These are phyloP conservation scores for Nakazawaea pomicola DNA, from an alignment of 805 yeast species.

Conservation along the genomic window DNA sequence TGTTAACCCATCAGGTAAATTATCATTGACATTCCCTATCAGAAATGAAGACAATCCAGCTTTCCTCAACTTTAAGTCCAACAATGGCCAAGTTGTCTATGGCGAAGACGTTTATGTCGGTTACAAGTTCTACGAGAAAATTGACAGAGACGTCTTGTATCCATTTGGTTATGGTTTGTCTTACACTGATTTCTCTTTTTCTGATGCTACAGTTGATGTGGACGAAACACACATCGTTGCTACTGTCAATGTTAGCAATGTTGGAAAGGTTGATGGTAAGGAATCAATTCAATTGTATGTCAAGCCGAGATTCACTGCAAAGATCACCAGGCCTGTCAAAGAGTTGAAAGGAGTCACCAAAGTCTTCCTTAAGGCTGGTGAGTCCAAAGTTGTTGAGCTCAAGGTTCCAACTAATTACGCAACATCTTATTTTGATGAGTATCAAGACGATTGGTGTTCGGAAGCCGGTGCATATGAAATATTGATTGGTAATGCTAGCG, in stretches of 20 bases:
- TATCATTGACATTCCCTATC: conserved; percentile 46
- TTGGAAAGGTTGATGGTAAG: conserved; percentile 39
- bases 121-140: conserved; percentile 49
- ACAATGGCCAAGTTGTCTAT: conserved; percentile 44
- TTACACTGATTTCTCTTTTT: conserved; percentile 40
- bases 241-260: conserved; percentile 35
- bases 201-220: conserved; percentile 27
- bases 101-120: conserved; percentile 60
- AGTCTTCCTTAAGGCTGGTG: conserved; percentile 38
- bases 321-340: conserved; percentile 42
- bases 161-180: conserved; percentile 58
- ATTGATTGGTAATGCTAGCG: conserved; percentile 33
- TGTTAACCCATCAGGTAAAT: conserved; percentile 49
- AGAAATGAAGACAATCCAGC: conserved; percentile 46
- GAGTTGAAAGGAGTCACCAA: conserved; percentile 51
- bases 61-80: conserved; percentile 41
- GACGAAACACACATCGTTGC: conserved; percentile 26
- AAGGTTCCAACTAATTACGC: conserved; percentile 37
- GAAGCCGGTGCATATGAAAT: conserved; percentile 44
- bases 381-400: conserved; percentile 30
- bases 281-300: conserved; percentile 50
- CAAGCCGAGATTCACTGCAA: conserved; percentile 26
- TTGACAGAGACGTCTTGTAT: conserved; percentile 38
- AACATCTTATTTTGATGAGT: conserved; percentile 45
- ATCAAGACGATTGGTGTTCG: conserved; percentile 40